Percentiles rank a stretch among this genome's conserved stretches.
phyloP scores from a whole-genome alignment of 495 filamentous ascomycete genomes.

The Talaromyces adpressus region DNA sequence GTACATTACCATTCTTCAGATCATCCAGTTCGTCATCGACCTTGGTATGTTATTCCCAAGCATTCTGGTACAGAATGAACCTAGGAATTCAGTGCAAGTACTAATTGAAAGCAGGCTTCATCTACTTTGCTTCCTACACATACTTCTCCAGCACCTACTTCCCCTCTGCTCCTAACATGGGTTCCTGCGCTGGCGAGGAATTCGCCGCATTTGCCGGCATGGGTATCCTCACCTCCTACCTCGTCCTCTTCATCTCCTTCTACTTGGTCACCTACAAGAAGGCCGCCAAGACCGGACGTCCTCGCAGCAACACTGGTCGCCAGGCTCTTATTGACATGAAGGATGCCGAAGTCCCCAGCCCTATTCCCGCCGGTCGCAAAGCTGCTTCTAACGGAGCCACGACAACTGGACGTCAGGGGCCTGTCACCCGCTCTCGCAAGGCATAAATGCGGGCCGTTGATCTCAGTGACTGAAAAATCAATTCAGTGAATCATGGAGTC shows the following conservation, averaged over 20 bases:
- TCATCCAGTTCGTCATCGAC: conserved; percentile 53
- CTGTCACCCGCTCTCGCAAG: conserved; percentile 43
- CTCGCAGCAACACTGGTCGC: conserved; percentile 44
- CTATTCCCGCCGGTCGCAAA: conserved; percentile 20
- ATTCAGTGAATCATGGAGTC: neutral
- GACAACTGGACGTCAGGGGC: conserved; percentile 26
- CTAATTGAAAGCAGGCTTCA: conserved; percentile 54
- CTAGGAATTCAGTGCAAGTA: neutral
- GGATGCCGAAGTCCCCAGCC: conserved; percentile 41
- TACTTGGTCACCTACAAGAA: conserved; percentile 97
- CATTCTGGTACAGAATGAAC: neutral
- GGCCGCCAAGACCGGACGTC: conserved; percentile 54
- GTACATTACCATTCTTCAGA: conserved; percentile 53
- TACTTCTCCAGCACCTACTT: conserved; percentile 94
- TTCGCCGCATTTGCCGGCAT: conserved; percentile 94
- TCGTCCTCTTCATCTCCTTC: conserved; percentile 97
- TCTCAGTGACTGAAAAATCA: neutral
- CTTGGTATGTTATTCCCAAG: conserved; percentile 32
- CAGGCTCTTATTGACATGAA: conserved; percentile 49
- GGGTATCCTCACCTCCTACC: conserved; percentile 84
- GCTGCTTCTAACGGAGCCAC: conserved; percentile 23
- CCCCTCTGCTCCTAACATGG: conserved; percentile 70
- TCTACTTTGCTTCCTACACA: conserved; percentile 93
- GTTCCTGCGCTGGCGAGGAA: conserved; percentile 91
- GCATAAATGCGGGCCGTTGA: conserved; percentile 24